These are phyloP conservation scores for Taphrina betulina DNA, from an alignment of 1,139 yeast genomes.

Conservation along the genomic window DNA sequence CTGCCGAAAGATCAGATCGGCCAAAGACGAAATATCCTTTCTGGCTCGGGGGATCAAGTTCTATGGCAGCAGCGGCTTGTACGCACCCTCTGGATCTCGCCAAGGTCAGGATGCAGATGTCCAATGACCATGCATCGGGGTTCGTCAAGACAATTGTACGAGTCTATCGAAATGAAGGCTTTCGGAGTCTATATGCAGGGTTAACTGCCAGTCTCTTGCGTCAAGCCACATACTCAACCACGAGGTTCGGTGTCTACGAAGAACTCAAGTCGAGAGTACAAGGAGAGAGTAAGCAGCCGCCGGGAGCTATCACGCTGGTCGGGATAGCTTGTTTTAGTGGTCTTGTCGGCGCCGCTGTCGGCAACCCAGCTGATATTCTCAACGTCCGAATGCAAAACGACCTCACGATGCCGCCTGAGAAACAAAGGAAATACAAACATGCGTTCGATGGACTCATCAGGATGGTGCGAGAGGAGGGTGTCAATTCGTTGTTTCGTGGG, in stretches of 20 bases:
- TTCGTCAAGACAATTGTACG: slow-evolving; percentile 60
- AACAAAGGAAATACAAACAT: slow-evolving; percentile 72
- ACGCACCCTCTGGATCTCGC: slow-evolving; percentile 77
- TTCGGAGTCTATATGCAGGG: slow-evolving; percentile 71
- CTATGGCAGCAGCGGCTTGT: slow-evolving; percentile 47
- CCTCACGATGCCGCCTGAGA: slow-evolving; percentile 60
- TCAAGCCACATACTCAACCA: slow-evolving; percentile 85
- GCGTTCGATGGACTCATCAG: slow-evolving; percentile 72
- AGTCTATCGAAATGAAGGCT: slow-evolving; percentile 60
- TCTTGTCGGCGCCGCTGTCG: slow-evolving; percentile 76
- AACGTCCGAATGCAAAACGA: slow-evolving; percentile 90
- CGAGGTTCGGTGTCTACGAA: slow-evolving; percentile 82
- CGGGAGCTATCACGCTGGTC: slow-evolving; percentile 53
- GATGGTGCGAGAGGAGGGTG: slow-evolving; percentile 62
- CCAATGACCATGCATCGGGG: slow-evolving; percentile 61
- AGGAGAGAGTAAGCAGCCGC: slow-evolving; percentile 47
- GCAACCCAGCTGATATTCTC: slow-evolving; percentile 85
- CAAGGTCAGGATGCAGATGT: slow-evolving; percentile 80
- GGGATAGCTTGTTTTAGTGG: slow-evolving; percentile 85
- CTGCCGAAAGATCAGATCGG: not conserved
- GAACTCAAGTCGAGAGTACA: slow-evolving; percentile 55
- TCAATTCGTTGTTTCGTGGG: slow-evolving; percentile 66
- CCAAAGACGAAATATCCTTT: slow-evolving; percentile 4
- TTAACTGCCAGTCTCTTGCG: slow-evolving; percentile 76
- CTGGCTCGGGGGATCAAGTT: slow-evolving; percentile 41